A percentile compares a stretch with the other conserved stretches of the same genome.
Evolutionary conservation across 176 grass and related monocot species (phyloP).

Genomic region (Triticum dicoccoides): DNA sequence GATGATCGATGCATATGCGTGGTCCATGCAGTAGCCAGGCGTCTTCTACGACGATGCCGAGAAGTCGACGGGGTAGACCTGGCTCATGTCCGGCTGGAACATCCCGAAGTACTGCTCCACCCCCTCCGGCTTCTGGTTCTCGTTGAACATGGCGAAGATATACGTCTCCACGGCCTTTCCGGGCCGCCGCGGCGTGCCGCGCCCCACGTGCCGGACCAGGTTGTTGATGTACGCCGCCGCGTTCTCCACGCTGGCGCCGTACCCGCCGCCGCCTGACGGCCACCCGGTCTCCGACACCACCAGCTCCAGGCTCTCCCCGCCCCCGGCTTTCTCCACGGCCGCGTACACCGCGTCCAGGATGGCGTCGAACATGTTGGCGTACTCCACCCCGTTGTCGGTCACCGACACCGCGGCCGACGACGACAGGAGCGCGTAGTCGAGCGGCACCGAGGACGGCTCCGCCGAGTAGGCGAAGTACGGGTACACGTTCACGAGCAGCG

Average conservation of each 20-base stretch:
- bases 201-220: constrained; percentile 45
- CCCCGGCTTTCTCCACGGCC: constrained; percentile 64
- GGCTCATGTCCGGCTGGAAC: constrained; percentile 79
- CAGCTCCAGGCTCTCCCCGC: constrained; percentile 29
- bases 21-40: not conserved
- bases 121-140: constrained; percentile 79
- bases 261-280: constrained; percentile 70
- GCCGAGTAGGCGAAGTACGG: constrained; percentile 75
- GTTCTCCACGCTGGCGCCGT: constrained; percentile 62
- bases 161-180: constrained; percentile 76
- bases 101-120: constrained; percentile 80
- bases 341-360: constrained; percentile 74
- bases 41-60: constrained; percentile 8
- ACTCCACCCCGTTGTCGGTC: constrained; percentile 41
- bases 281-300: constrained; percentile 92
- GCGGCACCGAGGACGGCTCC: constrained; percentile 37
- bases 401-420: constrained; percentile 14
- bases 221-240: constrained; percentile 78
- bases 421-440: constrained; percentile 77
- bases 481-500: constrained; percentile 71
- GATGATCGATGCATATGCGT: not conserved
- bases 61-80: constrained; percentile 91
- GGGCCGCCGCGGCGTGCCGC: constrained; percentile 66
- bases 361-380: constrained; percentile 92
- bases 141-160: constrained; percentile 95